Evolutionary conservation across 768 basidiomycete genomes (phyloP), one percentile per base, ranked within the genome.

Genomic region (Candolleomyces aberdarensis): DNA sequence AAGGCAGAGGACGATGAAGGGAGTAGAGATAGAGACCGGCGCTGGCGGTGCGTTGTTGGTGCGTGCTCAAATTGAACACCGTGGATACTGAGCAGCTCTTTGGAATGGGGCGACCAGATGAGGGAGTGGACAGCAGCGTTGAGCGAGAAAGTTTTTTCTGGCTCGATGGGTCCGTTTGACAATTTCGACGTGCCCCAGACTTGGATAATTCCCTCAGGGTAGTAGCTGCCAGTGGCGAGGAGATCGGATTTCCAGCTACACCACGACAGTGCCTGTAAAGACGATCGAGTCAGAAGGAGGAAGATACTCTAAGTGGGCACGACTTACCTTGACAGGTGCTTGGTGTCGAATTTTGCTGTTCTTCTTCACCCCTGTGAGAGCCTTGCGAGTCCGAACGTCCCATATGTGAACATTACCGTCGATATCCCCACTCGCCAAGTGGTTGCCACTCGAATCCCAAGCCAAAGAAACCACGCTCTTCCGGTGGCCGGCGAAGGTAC

Each of bases 11-110:
- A 15, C 56, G 62, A 48, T 51, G 58, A 56, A 47, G 22, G 41
- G 53, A 43, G 86, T 77, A 17, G 82, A 86, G 44, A 46, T 14
- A 46, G 44, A 15, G 53, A 84, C 86, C 56, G 87, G 79, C 69
- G 82, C 84, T 14, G 84, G 81, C 56, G 75, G 71, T 19, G 76
- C 69, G 41, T 67, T 11, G 50, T 20, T 17, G 55, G 47, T 29
- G 48, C 55, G 70, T 14, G 51, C 44, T 61, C 58, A 55, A 78
- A 80, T 0, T 77, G 76, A 9, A 70, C 86, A 1, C 94, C 95
- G 65, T 96, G 95, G 0, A 92, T 94, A 59, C 90, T 92, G n/a
- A 95, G 71, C 57, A 96, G 78, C 69, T 97, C 94, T 66, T 94
- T 94, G 62, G 85, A 83, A 72, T 94, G 91, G 15, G 90, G 85